Conservation (phyloP, 345 rosid genomes). For the Salix caprea region DNA sequence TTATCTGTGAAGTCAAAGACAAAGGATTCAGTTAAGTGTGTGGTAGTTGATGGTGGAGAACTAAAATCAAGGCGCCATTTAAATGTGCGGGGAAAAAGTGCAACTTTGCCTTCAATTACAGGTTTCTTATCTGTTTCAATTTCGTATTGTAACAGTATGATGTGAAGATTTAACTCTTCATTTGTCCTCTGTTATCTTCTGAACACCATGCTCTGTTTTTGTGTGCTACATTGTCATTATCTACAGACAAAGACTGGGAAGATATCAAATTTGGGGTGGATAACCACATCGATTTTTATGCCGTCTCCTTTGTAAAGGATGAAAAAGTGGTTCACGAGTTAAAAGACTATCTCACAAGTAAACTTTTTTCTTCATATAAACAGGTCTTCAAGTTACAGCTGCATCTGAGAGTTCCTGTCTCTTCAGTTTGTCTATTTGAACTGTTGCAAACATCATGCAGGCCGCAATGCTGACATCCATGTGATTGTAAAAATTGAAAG, state of each 20-base stretch:
- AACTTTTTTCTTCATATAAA: background rate
- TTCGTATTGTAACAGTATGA: conserved; percentile 9
- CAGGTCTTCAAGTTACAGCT: background rate
- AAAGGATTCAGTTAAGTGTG: conserved; percentile 61
- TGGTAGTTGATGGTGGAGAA: conserved; percentile 87
- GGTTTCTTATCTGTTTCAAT: conserved; percentile 36
- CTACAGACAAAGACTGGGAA: conserved; percentile 95
- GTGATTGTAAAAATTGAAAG: conserved; percentile 88
- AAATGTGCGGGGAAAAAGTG: conserved; percentile 96
- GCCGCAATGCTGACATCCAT: conserved; percentile 76
- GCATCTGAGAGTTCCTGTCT: background rate
- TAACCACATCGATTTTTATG: conserved; percentile 90
- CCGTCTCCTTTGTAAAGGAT: conserved; percentile 96
- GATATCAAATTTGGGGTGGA: conserved; percentile 98
- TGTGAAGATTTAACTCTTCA: conserved; percentile 6
- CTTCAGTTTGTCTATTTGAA: conserved; percentile 13
- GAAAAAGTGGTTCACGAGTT: conserved; percentile 85
- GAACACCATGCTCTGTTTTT: background rate
- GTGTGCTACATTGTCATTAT: background rate
- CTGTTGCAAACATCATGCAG: conserved; percentile 37
- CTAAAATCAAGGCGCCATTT: conserved; percentile 94
- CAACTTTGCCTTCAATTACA: conserved; percentile 92
- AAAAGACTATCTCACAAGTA: conserved; percentile 82
- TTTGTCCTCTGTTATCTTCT: conserved; percentile 1
- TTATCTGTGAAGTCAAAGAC: conserved; percentile 81